A percentile compares a stretch with the other conserved stretches of the same genome.
phyloP scores from a whole-genome alignment of 805 yeast species.

The Saccharomyces eubayanus region DNA sequence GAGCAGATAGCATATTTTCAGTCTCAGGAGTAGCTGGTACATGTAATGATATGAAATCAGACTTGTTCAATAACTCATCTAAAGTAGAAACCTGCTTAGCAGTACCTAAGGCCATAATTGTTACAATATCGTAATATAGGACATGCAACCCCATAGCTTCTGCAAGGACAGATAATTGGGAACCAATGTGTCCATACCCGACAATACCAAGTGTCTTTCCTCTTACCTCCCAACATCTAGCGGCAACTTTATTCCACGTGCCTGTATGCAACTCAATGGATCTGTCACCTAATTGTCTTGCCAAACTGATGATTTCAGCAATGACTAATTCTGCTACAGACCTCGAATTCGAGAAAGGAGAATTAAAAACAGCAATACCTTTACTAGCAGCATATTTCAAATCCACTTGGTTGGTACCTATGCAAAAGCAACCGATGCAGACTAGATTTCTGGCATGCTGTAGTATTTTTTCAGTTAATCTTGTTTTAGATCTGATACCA shows the following conservation, averaged over 20 bases:
- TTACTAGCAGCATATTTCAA: constrained; percentile 79
- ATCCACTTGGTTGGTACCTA: constrained; percentile 95
- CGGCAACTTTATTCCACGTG: constrained; percentile 89
- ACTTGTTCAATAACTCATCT: constrained; percentile 62
- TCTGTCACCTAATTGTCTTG: constrained; percentile 93
- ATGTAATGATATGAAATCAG: constrained; percentile 85
- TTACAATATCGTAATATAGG: constrained; percentile 75
- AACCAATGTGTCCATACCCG: constrained; percentile 95
- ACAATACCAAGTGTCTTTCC: constrained; percentile 93
- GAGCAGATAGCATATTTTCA: constrained; percentile 72
- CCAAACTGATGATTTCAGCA: constrained; percentile 82
- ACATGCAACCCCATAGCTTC: constrained; percentile 96
- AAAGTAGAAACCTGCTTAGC: constrained; percentile 81
- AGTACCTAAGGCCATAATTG: constrained; percentile 93
- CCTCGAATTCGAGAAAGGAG: constrained; percentile 94
- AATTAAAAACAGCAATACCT: constrained; percentile 92
- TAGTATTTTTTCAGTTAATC: constrained; percentile 65
- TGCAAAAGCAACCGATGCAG: constrained; percentile 92
- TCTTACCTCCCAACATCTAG: constrained; percentile 95
- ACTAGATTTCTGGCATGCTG: constrained; percentile 79
- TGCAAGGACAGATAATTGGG: constrained; percentile 89
- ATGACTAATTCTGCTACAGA: constrained; percentile 94
- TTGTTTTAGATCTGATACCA: constrained; percentile 94
- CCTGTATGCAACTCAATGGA: constrained; percentile 90
- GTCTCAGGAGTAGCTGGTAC: constrained; percentile 92